Evolutionary conservation across 2,329 filamentous ascomycete genomes (phyloP).

Genomic region (Sarocladium brachiariae): DNA sequence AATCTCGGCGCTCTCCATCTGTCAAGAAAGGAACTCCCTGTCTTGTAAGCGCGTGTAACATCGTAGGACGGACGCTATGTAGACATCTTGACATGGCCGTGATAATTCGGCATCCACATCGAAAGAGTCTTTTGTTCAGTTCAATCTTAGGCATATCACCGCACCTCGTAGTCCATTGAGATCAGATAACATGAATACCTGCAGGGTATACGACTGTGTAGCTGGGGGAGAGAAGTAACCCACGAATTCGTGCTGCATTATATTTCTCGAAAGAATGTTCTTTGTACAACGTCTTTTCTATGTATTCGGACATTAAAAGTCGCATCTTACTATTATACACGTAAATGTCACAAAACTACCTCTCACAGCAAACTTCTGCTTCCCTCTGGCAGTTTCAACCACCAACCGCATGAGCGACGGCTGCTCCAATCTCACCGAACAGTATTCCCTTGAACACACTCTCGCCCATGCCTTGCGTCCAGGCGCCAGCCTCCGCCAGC

Average conservation of each 20-base stretch:
- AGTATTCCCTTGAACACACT: conserved; percentile 68
- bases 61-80: too few relatives aligned
- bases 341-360: neutral
- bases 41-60: too few relatives aligned
- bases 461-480: conserved; percentile 74
- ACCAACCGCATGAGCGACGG: conserved; percentile 47
- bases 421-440: conserved; percentile 64
- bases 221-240: neutral
- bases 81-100: too few relatives aligned
- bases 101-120: neutral
- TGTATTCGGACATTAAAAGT: too few relatives aligned
- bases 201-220: neutral
- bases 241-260: too few relatives aligned
- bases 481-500: conserved; percentile 65
- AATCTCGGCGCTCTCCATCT: too few relatives aligned
- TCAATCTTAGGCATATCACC: neutral
- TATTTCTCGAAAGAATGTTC: too few relatives aligned
- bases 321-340: too few relatives aligned
- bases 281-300: too few relatives aligned
- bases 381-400: conserved; percentile 14
- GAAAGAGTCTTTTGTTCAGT: neutral
- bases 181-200: too few relatives aligned
- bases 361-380: neutral
- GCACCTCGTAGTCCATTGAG: too few relatives aligned
- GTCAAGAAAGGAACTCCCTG: too few relatives aligned